Conservation (phyloP, 176 grass and related monocot genomes). For the Triticum monococcum region DNA sequence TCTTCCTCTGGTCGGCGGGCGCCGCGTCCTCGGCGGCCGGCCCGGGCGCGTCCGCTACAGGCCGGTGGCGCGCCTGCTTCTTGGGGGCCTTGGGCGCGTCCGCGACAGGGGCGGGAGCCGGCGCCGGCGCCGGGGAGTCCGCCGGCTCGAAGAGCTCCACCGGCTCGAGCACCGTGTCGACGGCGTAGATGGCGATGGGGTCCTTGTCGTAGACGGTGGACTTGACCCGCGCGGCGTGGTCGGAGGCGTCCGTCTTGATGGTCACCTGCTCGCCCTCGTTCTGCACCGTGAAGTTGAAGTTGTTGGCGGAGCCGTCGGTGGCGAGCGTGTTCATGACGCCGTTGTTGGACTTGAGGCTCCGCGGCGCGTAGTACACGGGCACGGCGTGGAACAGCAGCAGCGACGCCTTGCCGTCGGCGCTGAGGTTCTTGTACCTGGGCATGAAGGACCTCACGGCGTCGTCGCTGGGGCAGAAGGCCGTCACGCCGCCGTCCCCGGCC, state of each 20-base stretch:
- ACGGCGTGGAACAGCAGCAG: slow-evolving; percentile 79
- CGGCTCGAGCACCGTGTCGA: slow-evolving; percentile 60
- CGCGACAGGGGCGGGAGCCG: slow-evolving; percentile 27
- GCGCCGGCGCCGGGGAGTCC: slow-evolving; percentile 36
- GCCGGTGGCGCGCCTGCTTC: slow-evolving; percentile 22
- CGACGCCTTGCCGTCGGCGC: slow-evolving; percentile 56
- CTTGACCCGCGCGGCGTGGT: slow-evolving; percentile 36
- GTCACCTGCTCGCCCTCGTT: slow-evolving; percentile 70
- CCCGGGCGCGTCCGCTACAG: slow-evolving; percentile 50
- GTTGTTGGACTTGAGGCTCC: slow-evolving; percentile 75
- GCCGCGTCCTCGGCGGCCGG: slow-evolving; percentile 36
- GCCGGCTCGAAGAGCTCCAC: slow-evolving; percentile 67
- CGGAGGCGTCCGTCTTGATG: slow-evolving; percentile 45
- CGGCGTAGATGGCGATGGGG: slow-evolving; percentile 63
- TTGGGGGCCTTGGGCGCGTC: slow-evolving; percentile 49
- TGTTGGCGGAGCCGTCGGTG: slow-evolving; percentile 66
- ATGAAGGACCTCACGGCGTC: slow-evolving; percentile 52
- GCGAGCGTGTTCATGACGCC: slow-evolving; percentile 86
- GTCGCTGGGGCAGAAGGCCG: slow-evolving; percentile 75
- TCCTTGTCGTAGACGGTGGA: slow-evolving; percentile 60
- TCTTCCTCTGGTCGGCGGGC: slow-evolving; percentile 50
- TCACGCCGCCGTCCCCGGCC: slow-evolving; percentile 50
- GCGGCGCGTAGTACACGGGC: slow-evolving; percentile 69
- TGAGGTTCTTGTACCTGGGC: slow-evolving; percentile 72
- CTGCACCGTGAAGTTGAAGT: slow-evolving; percentile 89